Conservation (phyloP, 352 stramenopile genomes). For the Globisporangium viniferum region DNA sequence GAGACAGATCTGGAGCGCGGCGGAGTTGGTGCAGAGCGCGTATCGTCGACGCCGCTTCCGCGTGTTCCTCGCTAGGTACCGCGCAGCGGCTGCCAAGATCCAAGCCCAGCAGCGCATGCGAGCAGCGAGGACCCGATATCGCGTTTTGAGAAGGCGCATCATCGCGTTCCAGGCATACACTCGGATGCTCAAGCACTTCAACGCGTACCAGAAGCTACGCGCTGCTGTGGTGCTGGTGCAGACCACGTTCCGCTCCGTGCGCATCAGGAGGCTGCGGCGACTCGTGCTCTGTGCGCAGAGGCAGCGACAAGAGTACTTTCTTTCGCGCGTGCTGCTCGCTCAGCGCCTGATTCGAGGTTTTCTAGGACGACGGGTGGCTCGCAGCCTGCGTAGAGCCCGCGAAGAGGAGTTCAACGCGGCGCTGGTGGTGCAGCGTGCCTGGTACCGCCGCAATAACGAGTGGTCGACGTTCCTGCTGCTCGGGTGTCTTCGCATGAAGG, state of each 20-base stretch:
- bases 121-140: constrained; percentile 33
- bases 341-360: constrained; percentile 63
- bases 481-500: constrained; percentile 66
- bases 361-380: constrained; percentile 33
- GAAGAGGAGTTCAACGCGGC: constrained; percentile 58
- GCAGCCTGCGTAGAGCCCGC: constrained; percentile 20
- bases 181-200: constrained; percentile 45
- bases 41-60: constrained; percentile 58
- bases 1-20: constrained; percentile 56
- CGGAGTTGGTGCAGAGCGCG: constrained; percentile 48
- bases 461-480: constrained; percentile 83
- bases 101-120: constrained; percentile 60
- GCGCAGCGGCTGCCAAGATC: constrained; percentile 50
- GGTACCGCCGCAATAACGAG: constrained; percentile 82
- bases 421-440: constrained; percentile 68
- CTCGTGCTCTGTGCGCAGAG: constrained; percentile 58
- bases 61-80: constrained; percentile 45
- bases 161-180: constrained; percentile 53
- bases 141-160: constrained; percentile 29
- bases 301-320: constrained; percentile 35
- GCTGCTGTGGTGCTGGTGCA: constrained; percentile 53
- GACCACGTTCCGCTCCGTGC: constrained; percentile 44
- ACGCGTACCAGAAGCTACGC: constrained; percentile 41
- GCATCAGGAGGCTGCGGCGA: constrained; percentile 43
- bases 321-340: constrained; percentile 40